phyloP scores from a whole-genome alignment of 2,329 filamentous ascomycete genomes.

The Xylariomycetidae sp. region DNA sequence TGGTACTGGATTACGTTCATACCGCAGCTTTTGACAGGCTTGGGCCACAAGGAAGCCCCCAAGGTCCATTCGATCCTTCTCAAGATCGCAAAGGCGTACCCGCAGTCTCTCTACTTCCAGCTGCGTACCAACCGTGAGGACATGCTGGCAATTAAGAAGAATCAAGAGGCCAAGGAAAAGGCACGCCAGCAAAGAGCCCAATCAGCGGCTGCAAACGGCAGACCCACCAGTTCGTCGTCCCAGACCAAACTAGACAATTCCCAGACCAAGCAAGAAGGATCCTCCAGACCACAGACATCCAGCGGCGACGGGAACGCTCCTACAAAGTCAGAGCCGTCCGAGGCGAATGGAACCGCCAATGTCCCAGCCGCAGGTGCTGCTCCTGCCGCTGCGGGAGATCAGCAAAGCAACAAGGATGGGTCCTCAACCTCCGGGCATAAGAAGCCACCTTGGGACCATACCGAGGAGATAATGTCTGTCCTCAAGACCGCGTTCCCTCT shows the following conservation, averaged over 20 bases:
- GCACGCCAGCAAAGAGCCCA: slow-evolving; percentile 47
- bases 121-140: slow-evolving; percentile 91
- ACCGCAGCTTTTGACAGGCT: slow-evolving; percentile 85
- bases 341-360: slow-evolving; percentile 22
- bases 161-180: slow-evolving; percentile 71
- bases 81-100: slow-evolving; percentile 93
- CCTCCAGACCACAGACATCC: slow-evolving; percentile 47
- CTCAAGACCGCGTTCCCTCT: slow-evolving; percentile 97
- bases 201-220: slow-evolving; percentile 38
- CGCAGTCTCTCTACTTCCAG: slow-evolving; percentile 93
- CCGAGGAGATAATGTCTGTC: slow-evolving; percentile 90
- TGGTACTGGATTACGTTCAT: slow-evolving; percentile 99
- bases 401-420: slow-evolving; percentile 21
- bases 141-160: slow-evolving; percentile 87
- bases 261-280: slow-evolving; percentile 35
- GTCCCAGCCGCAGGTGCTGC: slow-evolving; percentile 17
- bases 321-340: slow-evolving; percentile 41
- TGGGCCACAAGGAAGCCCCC: slow-evolving; percentile 85
- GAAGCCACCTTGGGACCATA: slow-evolving; percentile 93
- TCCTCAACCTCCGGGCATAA: slow-evolving; percentile 38
- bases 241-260: slow-evolving; percentile 50
- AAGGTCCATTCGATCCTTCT: slow-evolving; percentile 82
- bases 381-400: slow-evolving; percentile 18
- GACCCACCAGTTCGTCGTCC: slow-evolving; percentile 42
- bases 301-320: slow-evolving; percentile 39